These are phyloP conservation scores for Suillus brevipes DNA, from an alignment of 768 basidiomycete species.

Conservation along the genomic window DNA sequence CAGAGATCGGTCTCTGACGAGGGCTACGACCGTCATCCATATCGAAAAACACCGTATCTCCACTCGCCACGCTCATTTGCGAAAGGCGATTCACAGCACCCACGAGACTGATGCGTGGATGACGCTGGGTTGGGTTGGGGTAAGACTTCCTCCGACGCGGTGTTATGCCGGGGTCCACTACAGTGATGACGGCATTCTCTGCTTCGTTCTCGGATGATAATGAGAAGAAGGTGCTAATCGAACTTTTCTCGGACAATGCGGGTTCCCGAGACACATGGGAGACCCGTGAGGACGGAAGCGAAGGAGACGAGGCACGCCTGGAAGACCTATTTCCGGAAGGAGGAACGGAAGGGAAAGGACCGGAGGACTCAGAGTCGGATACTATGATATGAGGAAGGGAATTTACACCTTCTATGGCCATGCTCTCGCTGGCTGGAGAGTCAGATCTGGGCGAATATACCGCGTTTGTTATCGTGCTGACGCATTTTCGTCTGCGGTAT, in stretches of 20 bases:
- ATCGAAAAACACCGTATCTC: constrained; percentile 30
- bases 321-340: not conserved
- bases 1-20: not conserved
- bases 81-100: constrained; percentile 30
- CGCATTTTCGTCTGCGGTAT: constrained; percentile 25
- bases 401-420: constrained; percentile 14
- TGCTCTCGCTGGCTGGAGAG: not conserved
- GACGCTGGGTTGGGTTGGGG: constrained; percentile 25
- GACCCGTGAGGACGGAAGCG: constrained; percentile 14
- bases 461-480: constrained; percentile 1
- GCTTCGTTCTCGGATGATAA: constrained; percentile 20
- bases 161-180: not conserved
- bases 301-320: constrained; percentile 14
- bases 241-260: constrained; percentile 29
- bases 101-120: constrained; percentile 25
- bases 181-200: not conserved
- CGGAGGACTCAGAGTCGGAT: not conserved
- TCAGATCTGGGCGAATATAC: not conserved
- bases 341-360: not conserved
- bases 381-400: not conserved
- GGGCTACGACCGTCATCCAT: not conserved
- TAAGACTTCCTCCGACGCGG: constrained; percentile 23
- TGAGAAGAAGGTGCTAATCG: constrained; percentile 28
- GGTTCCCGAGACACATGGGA: not conserved
- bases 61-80: constrained; percentile 23